Conservation (phyloP, 1,284 basidiomycete species). For the Trichosporon coremiiforme region DNA sequence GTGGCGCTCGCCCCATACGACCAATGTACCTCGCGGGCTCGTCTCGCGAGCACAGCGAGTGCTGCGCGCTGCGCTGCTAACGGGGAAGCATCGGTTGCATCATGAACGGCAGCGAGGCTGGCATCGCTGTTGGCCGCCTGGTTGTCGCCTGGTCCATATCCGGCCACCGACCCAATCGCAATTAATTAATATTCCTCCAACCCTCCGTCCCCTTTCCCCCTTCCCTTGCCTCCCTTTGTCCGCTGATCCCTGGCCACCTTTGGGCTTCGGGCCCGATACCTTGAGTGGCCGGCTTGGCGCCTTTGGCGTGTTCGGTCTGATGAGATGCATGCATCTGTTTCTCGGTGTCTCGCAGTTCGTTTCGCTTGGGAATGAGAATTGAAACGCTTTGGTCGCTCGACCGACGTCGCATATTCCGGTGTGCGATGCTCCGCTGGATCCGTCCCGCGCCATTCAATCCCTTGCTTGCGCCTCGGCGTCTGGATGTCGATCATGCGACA, state of each 20-base stretch:
- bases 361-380: neutral
- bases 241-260: conserved; percentile 1
- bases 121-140: neutral
- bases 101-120: neutral
- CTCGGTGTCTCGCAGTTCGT: neutral
- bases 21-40: neutral
- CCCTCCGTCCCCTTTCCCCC: conserved; percentile 3
- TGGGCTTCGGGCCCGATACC: neutral
- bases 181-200: conserved; percentile 15
- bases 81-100: neutral
- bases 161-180: conserved; percentile 15
- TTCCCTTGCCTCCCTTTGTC: conserved; percentile 1
- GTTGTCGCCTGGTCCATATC: conserved; percentile 9
- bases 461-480: neutral
- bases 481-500: neutral
- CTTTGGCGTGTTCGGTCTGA: neutral
- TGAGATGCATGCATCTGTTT: conserved; percentile 1
- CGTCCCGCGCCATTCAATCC: neutral
- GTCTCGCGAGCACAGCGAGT: neutral
- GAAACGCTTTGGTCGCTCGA: neutral
- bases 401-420: neutral
- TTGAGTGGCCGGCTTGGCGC: neutral
- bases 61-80: neutral
- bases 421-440: neutral
- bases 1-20: conserved; percentile 6